Evolutionary conservation across 1,284 basidiomycete species (phyloP).

Genomic region (Polyporus tsugae): DNA sequence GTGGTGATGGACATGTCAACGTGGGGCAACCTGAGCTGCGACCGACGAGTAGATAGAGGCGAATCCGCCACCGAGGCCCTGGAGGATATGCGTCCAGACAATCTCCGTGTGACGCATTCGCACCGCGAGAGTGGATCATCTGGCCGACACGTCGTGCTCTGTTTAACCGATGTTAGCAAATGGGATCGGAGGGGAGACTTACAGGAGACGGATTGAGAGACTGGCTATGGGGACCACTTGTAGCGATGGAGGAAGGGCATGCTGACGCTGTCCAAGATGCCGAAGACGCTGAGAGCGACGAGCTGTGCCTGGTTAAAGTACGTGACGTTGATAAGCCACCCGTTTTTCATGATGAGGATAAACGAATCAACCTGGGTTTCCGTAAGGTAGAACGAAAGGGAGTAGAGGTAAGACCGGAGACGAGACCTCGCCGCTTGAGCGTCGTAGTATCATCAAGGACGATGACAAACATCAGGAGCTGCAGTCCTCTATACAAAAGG

Average conservation of each 20-base stretch:
- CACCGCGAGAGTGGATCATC: constrained; percentile 78
- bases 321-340: constrained; percentile 59
- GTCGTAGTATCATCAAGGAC: constrained; percentile 88
- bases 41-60: constrained; percentile 77
- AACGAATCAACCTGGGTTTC: constrained; percentile 70
- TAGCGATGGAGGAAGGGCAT: constrained; percentile 66
- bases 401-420: constrained; percentile 72
- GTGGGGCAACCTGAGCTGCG: constrained; percentile 82
- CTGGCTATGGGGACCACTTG: constrained; percentile 73
- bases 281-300: constrained; percentile 71
- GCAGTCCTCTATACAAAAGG: constrained; percentile 57
- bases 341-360: constrained; percentile 65
- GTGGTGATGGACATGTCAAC: constrained; percentile 84
- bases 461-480: constrained; percentile 77
- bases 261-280: constrained; percentile 63
- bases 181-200: constrained; percentile 25
- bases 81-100: constrained; percentile 78
- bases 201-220: constrained; percentile 69
- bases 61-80: constrained; percentile 84
- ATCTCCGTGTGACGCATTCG: constrained; percentile 66
- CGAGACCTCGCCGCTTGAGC: constrained; percentile 80
- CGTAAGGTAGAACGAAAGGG: constrained; percentile 70
- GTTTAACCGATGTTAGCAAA: background rate
- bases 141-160: constrained; percentile 51
- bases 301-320: constrained; percentile 67